Conservation (phyloP, 225 moss, liverwort and hornwort species). For the Polytrichum formosum region DNA sequence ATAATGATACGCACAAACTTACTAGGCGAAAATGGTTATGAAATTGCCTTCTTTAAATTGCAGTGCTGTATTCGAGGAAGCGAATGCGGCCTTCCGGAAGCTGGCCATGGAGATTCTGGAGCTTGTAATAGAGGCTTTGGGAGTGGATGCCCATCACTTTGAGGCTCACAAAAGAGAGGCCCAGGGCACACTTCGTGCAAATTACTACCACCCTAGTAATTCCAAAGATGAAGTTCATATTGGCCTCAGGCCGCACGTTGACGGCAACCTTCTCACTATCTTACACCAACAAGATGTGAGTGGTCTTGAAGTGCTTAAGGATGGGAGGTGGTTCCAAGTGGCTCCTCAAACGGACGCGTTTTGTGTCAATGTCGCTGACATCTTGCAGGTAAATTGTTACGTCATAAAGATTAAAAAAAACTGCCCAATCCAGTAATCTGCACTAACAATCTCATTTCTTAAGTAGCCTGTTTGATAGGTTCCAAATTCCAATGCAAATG, state of each 20-base stretch:
- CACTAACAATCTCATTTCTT: too few species aligned
- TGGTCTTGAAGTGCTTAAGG: constrained; percentile 49
- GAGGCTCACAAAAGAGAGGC: constrained; percentile 27
- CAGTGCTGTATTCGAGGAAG: constrained; percentile 39
- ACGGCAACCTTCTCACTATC: constrained; percentile 44
- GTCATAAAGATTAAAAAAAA: not conserved
- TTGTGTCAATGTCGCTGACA: constrained; percentile 50
- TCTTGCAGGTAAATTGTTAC: constrained; percentile 35
- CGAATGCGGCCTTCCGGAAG: constrained; percentile 17
- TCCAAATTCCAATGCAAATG: too few species aligned
- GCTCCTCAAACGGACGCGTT: constrained; percentile 26
- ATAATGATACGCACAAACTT: too few species aligned
- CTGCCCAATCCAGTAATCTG: too few species aligned
- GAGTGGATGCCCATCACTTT: constrained; percentile 37
- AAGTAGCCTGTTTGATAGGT: too few species aligned
- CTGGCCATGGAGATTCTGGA: constrained; percentile 55
- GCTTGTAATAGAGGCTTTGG: constrained; percentile 30
- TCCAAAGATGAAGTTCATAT: constrained; percentile 17
- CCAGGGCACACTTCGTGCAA: constrained; percentile 35
- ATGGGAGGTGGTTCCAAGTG: constrained; percentile 33
- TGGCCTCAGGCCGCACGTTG: constrained; percentile 38
- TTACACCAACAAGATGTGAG: constrained; percentile 44
- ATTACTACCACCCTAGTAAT: constrained; percentile 29
- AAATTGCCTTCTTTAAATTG: not conserved
- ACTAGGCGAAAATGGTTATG: too few species aligned